Evolutionary conservation across 345 rosid species (phyloP), one percentile per base, ranked within the genome.

Genomic region (Syzygium aqueum): DNA sequence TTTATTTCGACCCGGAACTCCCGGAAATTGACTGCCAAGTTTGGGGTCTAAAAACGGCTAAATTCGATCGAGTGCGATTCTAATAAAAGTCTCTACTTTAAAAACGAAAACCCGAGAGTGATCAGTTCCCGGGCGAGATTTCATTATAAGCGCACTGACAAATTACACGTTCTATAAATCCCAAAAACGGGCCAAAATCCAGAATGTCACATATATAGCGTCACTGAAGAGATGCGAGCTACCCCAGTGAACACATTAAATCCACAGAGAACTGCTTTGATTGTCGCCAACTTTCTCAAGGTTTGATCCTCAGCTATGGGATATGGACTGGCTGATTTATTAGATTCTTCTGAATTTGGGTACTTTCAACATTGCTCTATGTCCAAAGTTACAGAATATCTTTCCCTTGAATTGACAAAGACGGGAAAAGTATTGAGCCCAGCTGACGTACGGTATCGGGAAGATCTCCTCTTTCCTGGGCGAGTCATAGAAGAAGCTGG

Each of bases 221-320:
- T 95, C 22, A 84, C 91, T 85, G 97, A 97, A 91, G 99, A 96
- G 91, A 96, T 97, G 97, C 90, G 94, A 85, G 96, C 96, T 83
- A 92, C 93, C 85, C 99, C 99, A 0, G 93, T 95, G 89, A 95
- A 94, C 91, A 94, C 99, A 54, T 88, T 97, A 90, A 96, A 97
- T 93, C 97, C 98, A n/a, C 99, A 95, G 90, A 93, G 98, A 92
- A 94, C 96, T 49, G 98, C 98, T 82, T 87, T 97, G 93, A 90
- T 95, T 56, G 97, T 96, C 22, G 96, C 96, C 84, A 94, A 97
- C 89, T 96, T 93, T 91, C 89, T 96, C 53, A 95, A 93, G 98
- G 99, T 95, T 87, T 89, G 88, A 80, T 59, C 87, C 85, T 49
- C 59, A 87, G 46, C 51, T 85, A 59, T 37, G 37, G 23, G 50